Percentiles rank a stretch among this genome's conserved stretches.
Evolutionary conservation across 208 protist genomes (phyloP).

Genomic region (Trypanosoma cruzi): DNA sequence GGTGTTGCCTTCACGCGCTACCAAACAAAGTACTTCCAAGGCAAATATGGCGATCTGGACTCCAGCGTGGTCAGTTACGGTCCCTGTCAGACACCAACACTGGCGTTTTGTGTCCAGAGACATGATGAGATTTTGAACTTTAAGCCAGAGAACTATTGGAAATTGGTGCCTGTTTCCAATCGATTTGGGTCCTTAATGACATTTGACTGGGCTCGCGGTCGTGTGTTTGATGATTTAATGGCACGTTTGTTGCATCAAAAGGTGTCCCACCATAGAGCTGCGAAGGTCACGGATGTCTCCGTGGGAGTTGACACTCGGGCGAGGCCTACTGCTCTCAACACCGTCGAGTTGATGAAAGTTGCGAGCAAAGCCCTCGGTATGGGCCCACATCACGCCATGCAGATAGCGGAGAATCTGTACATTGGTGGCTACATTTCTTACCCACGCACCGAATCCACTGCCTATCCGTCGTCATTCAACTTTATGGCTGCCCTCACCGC

Average conservation of each 20-base stretch:
- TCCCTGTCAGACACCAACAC: conserved; percentile 97
- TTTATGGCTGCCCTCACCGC: conserved; percentile 56
- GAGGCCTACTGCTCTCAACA: conserved; percentile 94
- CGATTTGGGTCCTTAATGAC: conserved; percentile 62
- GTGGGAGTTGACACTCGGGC: conserved; percentile 59
- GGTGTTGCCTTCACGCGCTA: conserved; percentile 96
- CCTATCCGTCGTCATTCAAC: conserved; percentile 93
- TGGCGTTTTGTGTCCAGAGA: conserved; percentile 93
- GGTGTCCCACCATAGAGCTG: conserved; percentile 51
- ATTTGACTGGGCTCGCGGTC: conserved; percentile 90
- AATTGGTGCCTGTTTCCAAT: conserved; percentile 65
- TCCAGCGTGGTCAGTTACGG: conserved; percentile 94
- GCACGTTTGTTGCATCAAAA: conserved; percentile 70
- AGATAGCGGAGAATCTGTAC: conserved; percentile 96
- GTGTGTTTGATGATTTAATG: conserved; percentile 92
- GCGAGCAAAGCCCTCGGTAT: conserved; percentile 84
- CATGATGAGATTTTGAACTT: conserved; percentile 94
- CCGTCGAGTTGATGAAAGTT: conserved; percentile 95
- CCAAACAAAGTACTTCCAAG: conserved; percentile 91
- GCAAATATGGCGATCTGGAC: conserved; percentile 91
- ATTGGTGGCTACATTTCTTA: conserved; percentile 97
- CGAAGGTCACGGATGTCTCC: conserved; percentile 63
- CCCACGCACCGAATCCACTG: conserved; percentile 96
- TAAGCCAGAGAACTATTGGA: conserved; percentile 92
- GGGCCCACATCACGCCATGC: conserved; percentile 93